Percentiles rank a stretch among this genome's conserved stretches.
These are phyloP conservation scores for Grosmannia clavigera DNA, from an alignment of 2,329 filamentous ascomycete genomes.

Conservation along the genomic window DNA sequence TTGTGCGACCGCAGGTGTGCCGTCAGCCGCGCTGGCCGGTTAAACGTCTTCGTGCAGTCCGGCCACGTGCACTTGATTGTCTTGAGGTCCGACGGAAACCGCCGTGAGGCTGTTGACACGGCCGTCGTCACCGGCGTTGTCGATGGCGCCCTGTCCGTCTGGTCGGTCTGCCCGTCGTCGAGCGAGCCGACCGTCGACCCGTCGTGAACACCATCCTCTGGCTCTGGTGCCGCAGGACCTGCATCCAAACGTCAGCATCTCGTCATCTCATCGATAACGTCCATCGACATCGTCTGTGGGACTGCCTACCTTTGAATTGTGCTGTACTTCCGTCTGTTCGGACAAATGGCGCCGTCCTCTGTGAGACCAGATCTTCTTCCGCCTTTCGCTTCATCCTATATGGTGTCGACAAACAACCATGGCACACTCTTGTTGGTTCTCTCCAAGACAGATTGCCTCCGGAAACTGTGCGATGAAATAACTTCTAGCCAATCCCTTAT, in stretches of 20 bases:
- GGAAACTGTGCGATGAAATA: slow-evolving; percentile 1
- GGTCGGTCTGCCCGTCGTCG: not conserved
- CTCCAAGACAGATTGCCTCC: too few relatives aligned
- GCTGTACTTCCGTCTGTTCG: not conserved
- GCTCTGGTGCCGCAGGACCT: not conserved
- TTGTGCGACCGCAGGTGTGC: slow-evolving; percentile 77
- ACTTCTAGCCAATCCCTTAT: slow-evolving; percentile 2
- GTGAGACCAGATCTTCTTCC: slow-evolving; percentile 4
- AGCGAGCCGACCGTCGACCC: not conserved
- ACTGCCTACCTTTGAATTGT: not conserved
- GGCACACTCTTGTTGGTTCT: not conserved
- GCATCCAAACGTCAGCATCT: not conserved
- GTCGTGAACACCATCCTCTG: not conserved
- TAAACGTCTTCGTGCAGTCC: slow-evolving; percentile 72
- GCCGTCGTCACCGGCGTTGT: slow-evolving; percentile 9
- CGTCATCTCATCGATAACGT: too few relatives aligned
- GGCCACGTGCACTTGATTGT: slow-evolving; percentile 64
- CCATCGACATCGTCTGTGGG: too few relatives aligned
- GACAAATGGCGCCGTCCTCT: not conserved
- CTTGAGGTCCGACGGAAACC: slow-evolving; percentile 59
- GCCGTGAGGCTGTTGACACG: slow-evolving; percentile 7
- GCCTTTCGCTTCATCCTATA: slow-evolving; percentile 11
- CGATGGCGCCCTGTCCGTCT: not conserved
- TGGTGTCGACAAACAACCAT: not conserved
- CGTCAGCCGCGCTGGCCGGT: slow-evolving; percentile 67